Evolutionary conservation across 1,284 basidiomycete species (phyloP).

Genomic region (Puccinia hordei): DNA sequence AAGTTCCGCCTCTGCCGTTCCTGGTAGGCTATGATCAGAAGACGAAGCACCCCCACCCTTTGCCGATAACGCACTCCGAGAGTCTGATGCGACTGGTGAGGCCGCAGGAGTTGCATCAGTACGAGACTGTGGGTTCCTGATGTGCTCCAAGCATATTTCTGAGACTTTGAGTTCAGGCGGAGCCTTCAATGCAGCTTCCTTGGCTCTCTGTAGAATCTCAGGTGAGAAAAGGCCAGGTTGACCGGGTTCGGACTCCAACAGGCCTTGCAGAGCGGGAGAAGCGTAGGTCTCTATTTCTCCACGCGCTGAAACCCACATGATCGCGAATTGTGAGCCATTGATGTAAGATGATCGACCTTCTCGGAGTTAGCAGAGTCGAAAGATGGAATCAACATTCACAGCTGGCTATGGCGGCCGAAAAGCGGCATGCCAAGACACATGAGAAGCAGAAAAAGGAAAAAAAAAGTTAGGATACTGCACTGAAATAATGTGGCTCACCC

Average conservation of each 20-base stretch:
- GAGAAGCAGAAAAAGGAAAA: slow-evolving; percentile 24
- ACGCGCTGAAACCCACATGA: slow-evolving; percentile 63
- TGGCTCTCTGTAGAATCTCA: slow-evolving; percentile 51
- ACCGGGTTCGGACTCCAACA: slow-evolving; percentile 24
- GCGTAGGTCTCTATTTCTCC: slow-evolving; percentile 65
- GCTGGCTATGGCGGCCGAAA: slow-evolving; percentile 51
- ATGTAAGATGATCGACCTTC: slow-evolving; percentile 60
- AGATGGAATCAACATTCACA: slow-evolving; percentile 51
- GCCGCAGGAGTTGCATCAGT: background rate
- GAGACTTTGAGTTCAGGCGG: slow-evolving; percentile 22
- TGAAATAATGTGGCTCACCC: slow-evolving; percentile 55
- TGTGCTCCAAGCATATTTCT: slow-evolving; percentile 41
- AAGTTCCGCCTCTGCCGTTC: background rate
- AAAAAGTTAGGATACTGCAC: background rate
- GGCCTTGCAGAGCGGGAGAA: slow-evolving; percentile 59
- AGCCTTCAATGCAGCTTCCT: slow-evolving; percentile 52
- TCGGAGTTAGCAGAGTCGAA: slow-evolving; percentile 1
- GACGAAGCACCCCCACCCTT: slow-evolving; percentile 25
- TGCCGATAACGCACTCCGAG: slow-evolving; percentile 27
- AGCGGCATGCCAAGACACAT: background rate
- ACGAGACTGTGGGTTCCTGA: slow-evolving; percentile 14
- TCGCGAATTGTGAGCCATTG: slow-evolving; percentile 65
- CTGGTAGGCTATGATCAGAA: background rate
- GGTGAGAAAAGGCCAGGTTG: slow-evolving; percentile 49
- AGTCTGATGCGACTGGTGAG: slow-evolving; percentile 3